These are phyloP conservation scores for Yamadazyma epiphylla DNA, from an alignment of 1,139 yeast genomes.

Conservation along the genomic window DNA sequence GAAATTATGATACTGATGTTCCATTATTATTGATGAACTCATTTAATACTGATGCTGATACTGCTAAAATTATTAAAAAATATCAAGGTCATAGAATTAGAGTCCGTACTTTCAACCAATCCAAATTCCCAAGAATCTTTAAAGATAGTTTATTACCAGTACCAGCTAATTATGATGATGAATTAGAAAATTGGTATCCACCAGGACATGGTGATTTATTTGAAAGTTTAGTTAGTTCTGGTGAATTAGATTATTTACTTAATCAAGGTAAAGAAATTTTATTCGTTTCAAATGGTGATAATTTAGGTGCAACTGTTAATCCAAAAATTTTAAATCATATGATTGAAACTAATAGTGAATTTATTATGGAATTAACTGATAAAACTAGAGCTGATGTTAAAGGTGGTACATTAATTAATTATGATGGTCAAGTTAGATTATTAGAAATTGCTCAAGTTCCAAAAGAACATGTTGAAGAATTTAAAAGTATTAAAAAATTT, in stretches of 20 bases:
- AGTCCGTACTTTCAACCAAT: constrained; percentile 95
- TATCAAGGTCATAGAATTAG: constrained; percentile 95
- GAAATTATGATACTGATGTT: constrained; percentile 87
- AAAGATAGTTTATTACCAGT: constrained; percentile 94
- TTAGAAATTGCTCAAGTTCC: constrained; percentile 99
- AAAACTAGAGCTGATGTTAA: constrained; percentile 99
- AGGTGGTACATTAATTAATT: constrained; percentile 97
- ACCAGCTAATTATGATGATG: constrained; percentile 72
- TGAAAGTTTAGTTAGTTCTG: constrained; percentile 84
- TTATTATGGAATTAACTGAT: constrained; percentile 97
- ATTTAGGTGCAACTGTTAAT: constrained; percentile 97
- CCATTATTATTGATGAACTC: constrained; percentile 97
- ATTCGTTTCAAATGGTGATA: constrained; percentile 97
- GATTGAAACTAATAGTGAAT: constrained; percentile 88
- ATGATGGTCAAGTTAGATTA: constrained; percentile 91
- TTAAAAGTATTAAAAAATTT: constrained; percentile 95
- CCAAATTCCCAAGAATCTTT: constrained; percentile 92
- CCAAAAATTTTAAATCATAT: constrained; percentile 86
- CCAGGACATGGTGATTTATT: constrained; percentile 99
- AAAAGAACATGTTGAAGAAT: constrained; percentile 96
- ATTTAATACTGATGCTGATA: constrained; percentile 94
- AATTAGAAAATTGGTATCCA: constrained; percentile 90
- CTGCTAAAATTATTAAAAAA: constrained; percentile 92
- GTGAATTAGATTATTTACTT: constrained; percentile 85
- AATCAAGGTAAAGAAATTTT: constrained; percentile 93